Evolutionary conservation across 805 yeast species (phyloP).

Genomic region (Kuraishia ogatae): DNA sequence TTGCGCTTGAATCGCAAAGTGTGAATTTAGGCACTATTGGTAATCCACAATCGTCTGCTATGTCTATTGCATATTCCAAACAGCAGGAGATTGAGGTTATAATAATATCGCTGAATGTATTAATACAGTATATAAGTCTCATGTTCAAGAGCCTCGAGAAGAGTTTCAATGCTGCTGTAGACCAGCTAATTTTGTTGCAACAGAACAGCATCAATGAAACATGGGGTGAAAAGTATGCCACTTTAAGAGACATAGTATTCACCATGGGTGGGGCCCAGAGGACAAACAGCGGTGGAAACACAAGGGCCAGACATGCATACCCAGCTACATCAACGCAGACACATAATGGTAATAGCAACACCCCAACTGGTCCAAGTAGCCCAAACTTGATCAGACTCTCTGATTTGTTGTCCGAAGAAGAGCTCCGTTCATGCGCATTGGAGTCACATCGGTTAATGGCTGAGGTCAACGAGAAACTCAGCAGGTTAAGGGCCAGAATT

Average conservation of each 20-base stretch:
- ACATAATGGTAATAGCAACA: too few relatives aligned
- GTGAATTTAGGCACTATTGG: neutral
- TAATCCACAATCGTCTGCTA: neutral
- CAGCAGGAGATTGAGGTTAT: constrained; percentile 31
- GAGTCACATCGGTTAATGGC: constrained; percentile 14
- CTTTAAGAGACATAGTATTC: constrained; percentile 17
- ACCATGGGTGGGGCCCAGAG: constrained; percentile 8
- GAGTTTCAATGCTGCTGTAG: constrained; percentile 27
- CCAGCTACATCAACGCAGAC: neutral
- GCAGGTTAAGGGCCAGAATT: constrained; percentile 24
- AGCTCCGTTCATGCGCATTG: constrained; percentile 23
- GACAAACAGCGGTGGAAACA: neutral
- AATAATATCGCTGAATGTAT: constrained; percentile 38
- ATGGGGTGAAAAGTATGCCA: constrained; percentile 27
- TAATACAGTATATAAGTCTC: constrained; percentile 42
- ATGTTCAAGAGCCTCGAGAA: constrained; percentile 32
- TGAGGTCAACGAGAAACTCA: constrained; percentile 12
- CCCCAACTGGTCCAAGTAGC: constrained; percentile 5
- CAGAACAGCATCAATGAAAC: constrained; percentile 32
- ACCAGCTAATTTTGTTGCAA: constrained; percentile 24
- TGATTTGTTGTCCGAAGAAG: constrained; percentile 21
- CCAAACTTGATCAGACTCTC: constrained; percentile 17
- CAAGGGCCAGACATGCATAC: neutral
- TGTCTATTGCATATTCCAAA: constrained; percentile 3
- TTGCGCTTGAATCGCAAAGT: neutral